phyloP scores from a whole-genome alignment of 164 flowering plant species.

The Paratinospora sagittata region DNA sequence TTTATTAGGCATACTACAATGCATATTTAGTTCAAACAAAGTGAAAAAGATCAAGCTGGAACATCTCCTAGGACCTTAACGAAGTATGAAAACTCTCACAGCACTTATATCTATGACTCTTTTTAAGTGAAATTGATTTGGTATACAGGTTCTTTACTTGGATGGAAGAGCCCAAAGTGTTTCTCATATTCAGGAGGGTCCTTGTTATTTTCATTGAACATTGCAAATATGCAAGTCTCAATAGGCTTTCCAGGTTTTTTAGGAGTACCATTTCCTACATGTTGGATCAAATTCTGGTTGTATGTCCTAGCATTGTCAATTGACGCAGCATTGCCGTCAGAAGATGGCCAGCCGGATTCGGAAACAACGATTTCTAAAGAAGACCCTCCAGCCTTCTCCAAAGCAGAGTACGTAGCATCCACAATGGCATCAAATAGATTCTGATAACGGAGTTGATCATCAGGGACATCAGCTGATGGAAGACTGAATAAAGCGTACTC shows the following conservation, averaged over 20 bases:
- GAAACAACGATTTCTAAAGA: conserved; percentile 17
- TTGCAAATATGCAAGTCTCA: conserved; percentile 24
- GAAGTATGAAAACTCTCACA: not conserved
- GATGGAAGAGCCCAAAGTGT: conserved; percentile 19
- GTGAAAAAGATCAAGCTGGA: no score
- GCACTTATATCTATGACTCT: not conserved
- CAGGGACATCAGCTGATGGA: conserved; percentile 8
- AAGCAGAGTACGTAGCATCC: conserved; percentile 29
- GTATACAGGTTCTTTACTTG: conserved; percentile 18
- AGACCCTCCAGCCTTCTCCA: conserved; percentile 16
- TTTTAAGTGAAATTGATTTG: conserved; percentile 13
- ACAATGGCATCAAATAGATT: conserved; percentile 33
- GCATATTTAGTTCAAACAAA: no score
- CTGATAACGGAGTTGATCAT: conserved; percentile 21
- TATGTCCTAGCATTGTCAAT: conserved; percentile 19
- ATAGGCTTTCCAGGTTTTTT: conserved; percentile 19
- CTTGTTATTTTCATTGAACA: conserved; percentile 28
- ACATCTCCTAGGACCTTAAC: no score
- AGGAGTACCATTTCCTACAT: conserved; percentile 22
- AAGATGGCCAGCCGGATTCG: conserved; percentile 26
- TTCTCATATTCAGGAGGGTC: conserved; percentile 6
- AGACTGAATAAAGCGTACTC: conserved; percentile 34
- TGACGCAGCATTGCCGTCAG: conserved; percentile 11
- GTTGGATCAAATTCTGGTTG: conserved; percentile 16
- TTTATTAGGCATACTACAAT: no score